Evolutionary conservation across 2,329 filamentous ascomycete genomes (phyloP).

Genomic region (Talaromyces sp.): DNA sequence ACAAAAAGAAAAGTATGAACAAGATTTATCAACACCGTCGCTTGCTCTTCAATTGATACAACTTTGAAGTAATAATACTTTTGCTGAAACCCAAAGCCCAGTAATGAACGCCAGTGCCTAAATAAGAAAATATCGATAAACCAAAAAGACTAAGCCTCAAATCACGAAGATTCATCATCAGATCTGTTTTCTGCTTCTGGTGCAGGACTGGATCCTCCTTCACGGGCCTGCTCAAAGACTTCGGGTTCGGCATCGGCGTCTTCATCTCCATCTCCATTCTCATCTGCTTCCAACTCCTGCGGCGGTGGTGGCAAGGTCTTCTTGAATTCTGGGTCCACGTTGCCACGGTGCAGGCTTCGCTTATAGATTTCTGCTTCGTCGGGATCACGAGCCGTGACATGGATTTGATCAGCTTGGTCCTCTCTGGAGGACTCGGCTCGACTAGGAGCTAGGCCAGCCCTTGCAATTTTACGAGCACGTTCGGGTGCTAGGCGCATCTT

Average conservation of each 20-base stretch:
- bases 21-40: not conserved
- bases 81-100: not conserved
- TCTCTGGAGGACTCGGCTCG: slow-evolving; percentile 33
- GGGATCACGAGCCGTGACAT: slow-evolving; percentile 49
- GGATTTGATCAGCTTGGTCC: slow-evolving; percentile 50
- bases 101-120: not conserved
- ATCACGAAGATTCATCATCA: slow-evolving; percentile 9
- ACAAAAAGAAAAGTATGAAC: not conserved
- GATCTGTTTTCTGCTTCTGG: not conserved
- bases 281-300: slow-evolving; percentile 18
- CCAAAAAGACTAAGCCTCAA: not conserved
- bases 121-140: not conserved
- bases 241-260: slow-evolving; percentile 7
- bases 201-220: not conserved
- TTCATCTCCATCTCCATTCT: slow-evolving; percentile 7
- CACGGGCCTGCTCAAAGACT: not conserved
- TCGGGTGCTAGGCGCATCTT: slow-evolving; percentile 53
- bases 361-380: slow-evolving; percentile 47
- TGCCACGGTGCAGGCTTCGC: slow-evolving; percentile 40
- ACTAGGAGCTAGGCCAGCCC: slow-evolving; percentile 34
- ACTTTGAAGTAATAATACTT: not conserved
- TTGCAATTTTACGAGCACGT: slow-evolving; percentile 39
- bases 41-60: not conserved
- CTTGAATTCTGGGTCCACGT: slow-evolving; percentile 43
- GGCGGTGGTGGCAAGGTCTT: slow-evolving; percentile 32